Evolutionary conservation across 148 eudicot genomes (phyloP).

Genomic region (Rhododendron molle): DNA sequence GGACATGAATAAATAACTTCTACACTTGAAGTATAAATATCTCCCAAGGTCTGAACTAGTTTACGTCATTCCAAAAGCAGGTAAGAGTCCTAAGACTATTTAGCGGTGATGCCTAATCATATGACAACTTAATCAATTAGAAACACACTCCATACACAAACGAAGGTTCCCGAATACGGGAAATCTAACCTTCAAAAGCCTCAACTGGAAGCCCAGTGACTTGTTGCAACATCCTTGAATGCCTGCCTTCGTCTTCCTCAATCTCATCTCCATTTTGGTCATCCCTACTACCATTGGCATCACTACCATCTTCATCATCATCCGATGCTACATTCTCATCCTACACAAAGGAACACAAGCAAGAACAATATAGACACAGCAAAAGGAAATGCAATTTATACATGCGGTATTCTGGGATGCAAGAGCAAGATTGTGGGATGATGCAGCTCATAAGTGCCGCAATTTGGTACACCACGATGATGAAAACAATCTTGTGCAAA

Average conservation of each 20-base stretch:
- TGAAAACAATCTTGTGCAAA: background rate
- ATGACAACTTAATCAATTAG: background rate
- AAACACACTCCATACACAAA: background rate
- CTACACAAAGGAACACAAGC: slow-evolving; percentile 27
- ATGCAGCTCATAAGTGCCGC: background rate
- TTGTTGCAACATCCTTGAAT: slow-evolving; percentile 66
- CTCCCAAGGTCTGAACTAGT: background rate
- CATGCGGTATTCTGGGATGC: background rate
- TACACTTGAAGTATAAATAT: background rate
- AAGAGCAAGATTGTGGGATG: background rate
- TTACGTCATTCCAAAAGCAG: background rate
- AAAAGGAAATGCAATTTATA: background rate
- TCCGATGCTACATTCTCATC: slow-evolving; percentile 84
- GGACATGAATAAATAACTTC: background rate
- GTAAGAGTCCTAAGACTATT: background rate
- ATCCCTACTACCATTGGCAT: slow-evolving; percentile 9
- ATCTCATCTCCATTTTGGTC: slow-evolving; percentile 20
- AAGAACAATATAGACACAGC: background rate
- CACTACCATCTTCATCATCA: slow-evolving; percentile 45
- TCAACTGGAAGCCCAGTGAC: slow-evolving; percentile 76
- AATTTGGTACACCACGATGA: background rate
- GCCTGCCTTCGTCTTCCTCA: slow-evolving; percentile 54
- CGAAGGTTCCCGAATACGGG: background rate
- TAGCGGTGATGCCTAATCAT: background rate
- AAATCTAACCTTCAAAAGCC: slow-evolving; percentile 70